phyloP scores from a whole-genome alignment of 1,284 basidiomycete species.

The Somion occarium region DNA sequence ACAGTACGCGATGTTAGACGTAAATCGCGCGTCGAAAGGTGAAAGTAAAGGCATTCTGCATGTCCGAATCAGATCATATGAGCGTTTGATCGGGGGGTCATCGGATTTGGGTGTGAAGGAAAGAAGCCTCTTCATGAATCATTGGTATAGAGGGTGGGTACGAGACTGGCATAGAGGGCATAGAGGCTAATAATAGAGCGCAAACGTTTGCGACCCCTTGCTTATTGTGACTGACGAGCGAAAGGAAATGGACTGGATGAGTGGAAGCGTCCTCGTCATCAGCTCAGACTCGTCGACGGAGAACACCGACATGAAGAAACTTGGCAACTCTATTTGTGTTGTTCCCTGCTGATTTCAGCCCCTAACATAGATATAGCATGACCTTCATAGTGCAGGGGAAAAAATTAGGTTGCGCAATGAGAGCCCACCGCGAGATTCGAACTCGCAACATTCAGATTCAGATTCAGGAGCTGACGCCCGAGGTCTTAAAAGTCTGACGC shows the following conservation, averaged over 20 bases:
- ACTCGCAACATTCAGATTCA: constrained; percentile 86
- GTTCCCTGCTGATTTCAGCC: too few relatives aligned
- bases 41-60: not conserved
- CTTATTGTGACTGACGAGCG: too few relatives aligned
- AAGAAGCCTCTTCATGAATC: too few relatives aligned
- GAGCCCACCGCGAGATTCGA: constrained; percentile 90
- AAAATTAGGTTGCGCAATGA: not conserved
- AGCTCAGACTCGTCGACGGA: too few relatives aligned
- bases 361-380: not conserved
- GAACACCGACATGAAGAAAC: too few relatives aligned
- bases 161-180: too few relatives aligned
- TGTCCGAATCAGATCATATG: not conserved
- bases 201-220: too few relatives aligned
- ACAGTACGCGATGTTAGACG: not conserved
- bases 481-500: constrained; percentile 10
- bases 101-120: not conserved
- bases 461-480: not conserved
- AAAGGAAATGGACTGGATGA: too few relatives aligned
- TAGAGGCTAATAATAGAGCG: too few relatives aligned
- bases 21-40: not conserved
- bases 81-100: not conserved
- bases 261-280: too few relatives aligned
- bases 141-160: too few relatives aligned
- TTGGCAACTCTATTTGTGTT: too few relatives aligned
- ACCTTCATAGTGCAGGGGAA: not conserved